Base-by-base conservation (phyloP, 2,329 filamentous ascomycete species). In the Epichloe sylvatica region DNA sequence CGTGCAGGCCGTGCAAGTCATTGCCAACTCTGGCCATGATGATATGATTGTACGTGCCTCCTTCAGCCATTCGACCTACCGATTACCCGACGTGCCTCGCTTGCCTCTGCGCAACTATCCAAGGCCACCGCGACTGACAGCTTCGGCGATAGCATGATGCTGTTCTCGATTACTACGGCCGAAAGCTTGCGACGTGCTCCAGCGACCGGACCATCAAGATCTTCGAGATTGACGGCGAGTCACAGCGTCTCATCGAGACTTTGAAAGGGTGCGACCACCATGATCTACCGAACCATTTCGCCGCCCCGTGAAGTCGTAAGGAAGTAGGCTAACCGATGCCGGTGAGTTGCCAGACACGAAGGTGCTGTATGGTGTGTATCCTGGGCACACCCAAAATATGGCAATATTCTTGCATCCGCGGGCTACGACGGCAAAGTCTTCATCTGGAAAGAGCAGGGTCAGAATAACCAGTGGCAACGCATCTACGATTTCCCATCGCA, bases 141-240 rank as follows among this genome's bases (percentile, higher is more conserved):
- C 57, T 49, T 57, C 57, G 52, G 46, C 49, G 35, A 48, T 49
- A 88, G 91, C 92, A 98, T 69, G 92, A 98, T 78, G 92, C 92
- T 56, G 91, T 94, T 57, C 83, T 98, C 64, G 92, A 98, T 69
- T 98, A 97, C 75, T 98, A 97, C 69, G 92, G 92, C 63, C 83
- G 92, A 58, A 85, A 91, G 64, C 81, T 98, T 60, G 92, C 92
- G 55, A 98, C 92, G 57, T 97, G 92, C 70, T 96, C 90, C 36
- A 96, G 91, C 57, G 92, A 98, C 71, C 90, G 92, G 66, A 97
- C 91, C 45, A 94, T 98, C 74, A 97, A 97, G 74, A 97, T 98
- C 64, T 98, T 96, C 65, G 92, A 98, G 70, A 84, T 98, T 50
- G 91, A 97, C 62, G 88, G 89, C 62, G 90, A 97, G 60, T 79